A percentile compares a stretch with the other conserved stretches of the same genome.
Evolutionary conservation across 1,139 yeast species (phyloP).

Genomic region (Yamadazyma dushanensis): DNA sequence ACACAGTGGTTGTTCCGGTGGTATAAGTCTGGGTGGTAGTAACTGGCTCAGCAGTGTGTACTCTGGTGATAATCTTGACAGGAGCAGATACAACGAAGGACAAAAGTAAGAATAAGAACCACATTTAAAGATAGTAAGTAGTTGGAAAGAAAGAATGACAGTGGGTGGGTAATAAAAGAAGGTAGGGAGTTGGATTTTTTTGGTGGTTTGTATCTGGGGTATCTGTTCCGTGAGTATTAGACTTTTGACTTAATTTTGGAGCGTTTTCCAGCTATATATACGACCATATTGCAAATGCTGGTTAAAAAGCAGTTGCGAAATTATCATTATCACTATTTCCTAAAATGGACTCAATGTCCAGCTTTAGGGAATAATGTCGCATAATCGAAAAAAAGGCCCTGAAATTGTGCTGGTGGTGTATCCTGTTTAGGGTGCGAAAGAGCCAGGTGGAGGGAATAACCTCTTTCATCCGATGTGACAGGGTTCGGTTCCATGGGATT

Average conservation of each 20-base stretch:
- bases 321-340: slow-evolving; percentile 1
- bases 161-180: slow-evolving; percentile 2
- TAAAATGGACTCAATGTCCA: not conserved
- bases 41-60: slow-evolving; percentile 62
- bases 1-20: slow-evolving; percentile 59
- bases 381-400: not conserved
- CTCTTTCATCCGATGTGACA: no score
- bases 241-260: not conserved
- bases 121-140: slow-evolving; percentile 10
- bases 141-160: slow-evolving; percentile 6
- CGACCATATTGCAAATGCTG: not conserved
- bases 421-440: not conserved
- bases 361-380: slow-evolving; percentile 1
- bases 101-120: slow-evolving; percentile 20
- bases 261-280: not conserved
- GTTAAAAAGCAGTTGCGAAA: slow-evolving; percentile 4
- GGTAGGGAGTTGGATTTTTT: not conserved
- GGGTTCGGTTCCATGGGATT: no score
- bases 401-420: not conserved
- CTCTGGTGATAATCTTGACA: slow-evolving; percentile 51
- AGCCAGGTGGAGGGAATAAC: not conserved
- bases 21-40: slow-evolving; percentile 54
- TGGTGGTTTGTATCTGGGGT: no score
- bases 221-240: no score
- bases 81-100: slow-evolving; percentile 34